Evolutionary conservation across 2,329 filamentous ascomycete species (phyloP).

Genomic region (Colletotrichum chlorophyti): DNA sequence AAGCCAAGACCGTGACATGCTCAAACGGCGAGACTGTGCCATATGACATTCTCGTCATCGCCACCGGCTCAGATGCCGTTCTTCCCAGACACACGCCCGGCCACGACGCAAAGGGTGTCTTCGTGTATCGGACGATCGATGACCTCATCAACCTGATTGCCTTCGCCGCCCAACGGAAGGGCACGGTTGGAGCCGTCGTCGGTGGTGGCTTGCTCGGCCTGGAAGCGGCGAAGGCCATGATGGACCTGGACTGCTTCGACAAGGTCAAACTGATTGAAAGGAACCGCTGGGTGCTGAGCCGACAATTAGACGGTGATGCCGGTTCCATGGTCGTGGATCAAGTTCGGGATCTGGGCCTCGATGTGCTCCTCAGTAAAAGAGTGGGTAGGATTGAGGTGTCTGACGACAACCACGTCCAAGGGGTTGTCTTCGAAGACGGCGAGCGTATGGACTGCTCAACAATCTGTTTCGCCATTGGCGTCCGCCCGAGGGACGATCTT

Average conservation of each 20-base stretch:
- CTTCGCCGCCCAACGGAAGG: slow-evolving; percentile 72
- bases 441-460: slow-evolving; percentile 79
- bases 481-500: slow-evolving; percentile 81
- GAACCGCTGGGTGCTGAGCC: slow-evolving; percentile 81
- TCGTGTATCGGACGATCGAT: slow-evolving; percentile 87
- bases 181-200: slow-evolving; percentile 76
- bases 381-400: slow-evolving; percentile 76
- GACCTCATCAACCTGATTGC: slow-evolving; percentile 80
- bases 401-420: slow-evolving; percentile 70
- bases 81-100: slow-evolving; percentile 76
- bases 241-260: slow-evolving; percentile 78
- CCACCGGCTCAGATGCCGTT: slow-evolving; percentile 85
- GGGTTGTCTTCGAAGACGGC: slow-evolving; percentile 82
- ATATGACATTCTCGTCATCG: slow-evolving; percentile 84
- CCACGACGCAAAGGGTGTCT: slow-evolving; percentile 81
- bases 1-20: slow-evolving; percentile 72
- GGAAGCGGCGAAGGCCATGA: slow-evolving; percentile 91
- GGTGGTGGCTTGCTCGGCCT: slow-evolving; percentile 86
- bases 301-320: slow-evolving; percentile 83
- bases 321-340: slow-evolving; percentile 84
- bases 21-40: slow-evolving; percentile 71
- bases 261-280: slow-evolving; percentile 82
- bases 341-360: slow-evolving; percentile 78
- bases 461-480: slow-evolving; percentile 89
- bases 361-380: slow-evolving; percentile 78